Conservation (phyloP, 2,329 filamentous ascomycete species). For the Aspergillus tamarii region DNA sequence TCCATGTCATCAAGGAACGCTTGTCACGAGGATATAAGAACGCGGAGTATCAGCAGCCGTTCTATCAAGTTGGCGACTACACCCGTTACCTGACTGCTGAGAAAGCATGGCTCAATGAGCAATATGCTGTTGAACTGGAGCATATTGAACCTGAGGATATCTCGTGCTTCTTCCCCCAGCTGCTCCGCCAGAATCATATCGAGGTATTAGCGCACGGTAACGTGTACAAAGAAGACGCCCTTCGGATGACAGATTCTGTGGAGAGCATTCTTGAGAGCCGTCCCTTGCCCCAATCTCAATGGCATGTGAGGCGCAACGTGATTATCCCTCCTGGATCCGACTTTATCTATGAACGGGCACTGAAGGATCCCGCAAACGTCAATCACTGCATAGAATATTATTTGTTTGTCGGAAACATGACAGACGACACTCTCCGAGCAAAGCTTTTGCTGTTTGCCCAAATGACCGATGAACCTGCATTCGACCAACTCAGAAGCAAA, state of each 20-base stretch:
- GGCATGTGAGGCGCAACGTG: conserved; percentile 76
- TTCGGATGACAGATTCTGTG: conserved; percentile 81
- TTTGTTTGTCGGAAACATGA: conserved; percentile 69
- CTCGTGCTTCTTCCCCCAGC: conserved; percentile 74
- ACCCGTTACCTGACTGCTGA: conserved; percentile 79
- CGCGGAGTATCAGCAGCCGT: conserved; percentile 85
- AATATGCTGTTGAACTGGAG: conserved; percentile 76
- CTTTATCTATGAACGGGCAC: conserved; percentile 76
- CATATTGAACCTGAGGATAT: conserved; percentile 75
- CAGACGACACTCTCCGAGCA: conserved; percentile 71
- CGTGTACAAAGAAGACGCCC: conserved; percentile 87
- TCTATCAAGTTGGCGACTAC: conserved; percentile 83
- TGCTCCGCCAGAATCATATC: conserved; percentile 82
- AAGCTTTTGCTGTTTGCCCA: conserved; percentile 83
- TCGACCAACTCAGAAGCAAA: conserved; percentile 93
- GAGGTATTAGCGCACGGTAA: conserved; percentile 91
- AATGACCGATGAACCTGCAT: conserved; percentile 89
- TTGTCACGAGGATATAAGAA: conserved; percentile 78
- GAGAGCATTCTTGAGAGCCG: conserved; percentile 77
- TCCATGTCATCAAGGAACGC: conserved; percentile 88
- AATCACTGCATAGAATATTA: conserved; percentile 84
- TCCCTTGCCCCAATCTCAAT: conserved; percentile 73
- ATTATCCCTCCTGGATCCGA: conserved; percentile 79
- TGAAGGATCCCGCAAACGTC: conserved; percentile 86
- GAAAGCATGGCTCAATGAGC: conserved; percentile 75